A percentile compares a stretch with the other conserved stretches of the same genome.
Conservation (phyloP, 192 early-diverging fungal genomes). For the Coemansia furcata region DNA sequence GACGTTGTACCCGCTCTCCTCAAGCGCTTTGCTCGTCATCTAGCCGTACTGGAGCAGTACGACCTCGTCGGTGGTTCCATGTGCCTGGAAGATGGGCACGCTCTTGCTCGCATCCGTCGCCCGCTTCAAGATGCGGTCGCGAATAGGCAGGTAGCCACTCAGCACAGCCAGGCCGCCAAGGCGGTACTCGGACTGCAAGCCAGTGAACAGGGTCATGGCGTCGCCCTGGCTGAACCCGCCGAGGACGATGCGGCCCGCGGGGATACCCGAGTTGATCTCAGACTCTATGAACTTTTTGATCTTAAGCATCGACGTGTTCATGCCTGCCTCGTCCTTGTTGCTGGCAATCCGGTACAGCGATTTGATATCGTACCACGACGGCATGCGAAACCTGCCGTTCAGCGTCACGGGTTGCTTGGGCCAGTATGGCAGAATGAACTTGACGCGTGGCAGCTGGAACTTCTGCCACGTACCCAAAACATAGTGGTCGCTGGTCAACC, state of each 20-base stretch:
- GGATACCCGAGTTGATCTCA: conserved; percentile 78
- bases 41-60: conserved; percentile 73
- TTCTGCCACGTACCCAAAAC: conserved; percentile 42
- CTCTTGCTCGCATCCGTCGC: conserved; percentile 59
- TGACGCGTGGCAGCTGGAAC: conserved; percentile 69
- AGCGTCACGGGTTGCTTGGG: conserved; percentile 66
- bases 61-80: conserved; percentile 74
- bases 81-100: conserved; percentile 81
- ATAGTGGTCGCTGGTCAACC: conserved; percentile 18
- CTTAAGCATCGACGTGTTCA: conserved; percentile 60
- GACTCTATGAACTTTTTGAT: conserved; percentile 61
- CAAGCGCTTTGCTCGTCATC: conserved; percentile 35
- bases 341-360: conserved; percentile 50
- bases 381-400: conserved; percentile 80
- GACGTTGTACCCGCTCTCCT: too few species aligned
- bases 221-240: conserved; percentile 94
- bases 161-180: conserved; percentile 69
- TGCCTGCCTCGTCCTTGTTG: conserved; percentile 69
- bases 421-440: conserved; percentile 89
- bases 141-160: conserved; percentile 76
- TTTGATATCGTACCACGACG: conserved; percentile 88
- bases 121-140: conserved; percentile 46
- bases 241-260: conserved; percentile 79
- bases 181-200: conserved; percentile 66
- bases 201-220: conserved; percentile 70